A percentile compares a stretch with the other conserved stretches of the same genome.
Evolutionary conservation across 2,329 filamentous ascomycete genomes (phyloP).

Genomic region (Colletotrichum incanum): DNA sequence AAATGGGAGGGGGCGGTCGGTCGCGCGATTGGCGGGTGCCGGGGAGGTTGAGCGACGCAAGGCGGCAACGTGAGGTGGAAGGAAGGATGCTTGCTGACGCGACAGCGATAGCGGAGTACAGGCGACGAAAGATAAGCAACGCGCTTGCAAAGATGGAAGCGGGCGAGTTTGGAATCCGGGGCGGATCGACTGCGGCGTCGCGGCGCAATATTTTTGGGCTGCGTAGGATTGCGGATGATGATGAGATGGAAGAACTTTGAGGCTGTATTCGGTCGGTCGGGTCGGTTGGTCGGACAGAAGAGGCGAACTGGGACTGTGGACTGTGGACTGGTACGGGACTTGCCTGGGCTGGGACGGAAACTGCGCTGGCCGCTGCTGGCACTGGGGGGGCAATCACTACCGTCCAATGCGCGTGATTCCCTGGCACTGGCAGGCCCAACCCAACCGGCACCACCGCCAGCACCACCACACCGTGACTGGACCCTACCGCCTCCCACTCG

Average conservation of each 20-base stretch:
- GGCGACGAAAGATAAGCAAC: constrained; percentile 16
- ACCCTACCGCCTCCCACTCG: constrained; percentile 19
- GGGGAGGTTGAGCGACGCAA: constrained; percentile 41
- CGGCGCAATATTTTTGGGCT: constrained; percentile 41
- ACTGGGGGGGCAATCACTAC: constrained; percentile 4
- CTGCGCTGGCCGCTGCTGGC: constrained; percentile 37
- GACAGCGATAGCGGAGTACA: constrained; percentile 35
- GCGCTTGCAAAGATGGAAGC: constrained; percentile 21
- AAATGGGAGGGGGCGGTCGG: constrained; percentile 43
- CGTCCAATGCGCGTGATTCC: constrained; percentile 33
- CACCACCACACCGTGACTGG: constrained; percentile 10
- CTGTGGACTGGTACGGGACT: constrained; percentile 26
- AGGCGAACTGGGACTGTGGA: constrained; percentile 37
- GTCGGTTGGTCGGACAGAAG: constrained; percentile 41
- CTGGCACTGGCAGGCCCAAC: constrained; percentile 14
- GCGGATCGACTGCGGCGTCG: constrained; percentile 29
- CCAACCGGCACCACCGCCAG: no score
- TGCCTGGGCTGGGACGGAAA: constrained; percentile 41
- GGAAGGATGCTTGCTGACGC: constrained; percentile 33
- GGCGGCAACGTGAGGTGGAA: constrained; percentile 31
- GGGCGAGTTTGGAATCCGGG: neutral
- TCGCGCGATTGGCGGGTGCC: constrained; percentile 44
- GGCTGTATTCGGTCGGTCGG: constrained; percentile 40
- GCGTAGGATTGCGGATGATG: constrained; percentile 32
- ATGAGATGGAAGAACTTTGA: constrained; percentile 44